Evolutionary conservation across 2,329 filamentous ascomycete species (phyloP).

Genomic region (Hysterium pulicare): DNA sequence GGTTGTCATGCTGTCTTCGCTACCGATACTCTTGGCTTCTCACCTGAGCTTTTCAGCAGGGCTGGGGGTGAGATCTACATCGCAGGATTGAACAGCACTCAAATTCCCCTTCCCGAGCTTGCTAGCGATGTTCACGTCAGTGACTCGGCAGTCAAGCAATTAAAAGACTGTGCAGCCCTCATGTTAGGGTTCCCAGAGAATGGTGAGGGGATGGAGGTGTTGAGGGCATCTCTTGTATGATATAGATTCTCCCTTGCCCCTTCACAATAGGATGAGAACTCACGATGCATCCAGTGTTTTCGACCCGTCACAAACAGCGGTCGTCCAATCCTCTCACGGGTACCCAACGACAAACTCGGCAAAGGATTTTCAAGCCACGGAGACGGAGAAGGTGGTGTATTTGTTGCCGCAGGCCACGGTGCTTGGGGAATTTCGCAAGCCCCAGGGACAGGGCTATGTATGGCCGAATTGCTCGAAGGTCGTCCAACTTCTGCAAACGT

Average conservation of each 20-base stretch:
- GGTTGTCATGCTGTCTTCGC: slow-evolving; percentile 69
- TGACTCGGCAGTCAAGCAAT: slow-evolving; percentile 45
- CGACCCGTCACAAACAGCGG: slow-evolving; percentile 65
- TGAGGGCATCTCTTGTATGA: slow-evolving; percentile 57
- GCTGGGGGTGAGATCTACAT: slow-evolving; percentile 68
- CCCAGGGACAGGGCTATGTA: slow-evolving; percentile 66
- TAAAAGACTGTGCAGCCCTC: slow-evolving; percentile 49
- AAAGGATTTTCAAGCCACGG: slow-evolving; percentile 42
- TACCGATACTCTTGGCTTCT: slow-evolving; percentile 56
- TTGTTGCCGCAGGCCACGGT: slow-evolving; percentile 68
- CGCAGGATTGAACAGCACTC: slow-evolving; percentile 64
- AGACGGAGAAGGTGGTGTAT: slow-evolving; percentile 59
- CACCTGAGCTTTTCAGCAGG: slow-evolving; percentile 69
- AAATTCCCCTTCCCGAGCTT: slow-evolving; percentile 57
- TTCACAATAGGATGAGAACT: neutral
- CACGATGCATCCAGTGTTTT: slow-evolving; percentile 53
- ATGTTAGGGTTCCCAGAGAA: slow-evolving; percentile 46
- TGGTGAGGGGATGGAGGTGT: slow-evolving; percentile 55
- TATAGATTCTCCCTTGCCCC: neutral
- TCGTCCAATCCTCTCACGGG: slow-evolving; percentile 58
- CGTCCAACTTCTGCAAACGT: slow-evolving; percentile 59
- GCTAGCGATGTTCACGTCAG: slow-evolving; percentile 52
- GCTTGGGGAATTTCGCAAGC: slow-evolving; percentile 60
- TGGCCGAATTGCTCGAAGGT: slow-evolving; percentile 67
- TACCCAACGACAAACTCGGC: slow-evolving; percentile 58